phyloP scores from a whole-genome alignment of 73 alveolate genomes.

The Paramecium caudatum region DNA sequence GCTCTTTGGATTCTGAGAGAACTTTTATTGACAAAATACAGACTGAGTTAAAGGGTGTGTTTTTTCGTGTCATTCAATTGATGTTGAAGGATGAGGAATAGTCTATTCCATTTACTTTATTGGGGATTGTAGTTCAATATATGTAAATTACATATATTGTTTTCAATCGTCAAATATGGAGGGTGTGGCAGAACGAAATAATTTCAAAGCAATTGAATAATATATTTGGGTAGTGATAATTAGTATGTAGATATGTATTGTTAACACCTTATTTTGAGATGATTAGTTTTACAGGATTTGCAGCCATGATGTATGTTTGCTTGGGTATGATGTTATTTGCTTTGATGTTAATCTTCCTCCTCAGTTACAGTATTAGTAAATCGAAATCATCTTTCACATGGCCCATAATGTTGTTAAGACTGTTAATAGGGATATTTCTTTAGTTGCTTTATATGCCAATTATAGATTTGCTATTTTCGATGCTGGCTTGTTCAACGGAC shows the following conservation, averaged over 20 bases:
- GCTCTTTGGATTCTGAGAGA: slow-evolving; percentile 35
- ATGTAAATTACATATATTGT: slow-evolving; percentile 54
- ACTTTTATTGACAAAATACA: slow-evolving; percentile 43
- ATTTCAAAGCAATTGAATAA: slow-evolving; percentile 21
- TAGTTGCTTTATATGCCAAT: slow-evolving; percentile 31
- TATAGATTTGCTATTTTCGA: slow-evolving; percentile 50
- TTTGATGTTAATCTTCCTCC: slow-evolving; percentile 48
- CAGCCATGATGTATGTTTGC: slow-evolving; percentile 65
- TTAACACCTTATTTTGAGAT: slow-evolving; percentile 54
- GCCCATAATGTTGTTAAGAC: slow-evolving; percentile 35
- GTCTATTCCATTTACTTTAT: slow-evolving; percentile 5
- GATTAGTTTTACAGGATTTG: slow-evolving; percentile 39
- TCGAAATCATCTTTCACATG: slow-evolving; percentile 40
- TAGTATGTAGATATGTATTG: slow-evolving; percentile 17
- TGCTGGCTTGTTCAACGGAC: slow-evolving; percentile 35
- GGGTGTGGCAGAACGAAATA: slow-evolving; percentile 55
- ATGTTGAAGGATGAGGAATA: slow-evolving; percentile 64
- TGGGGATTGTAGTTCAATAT: slow-evolving; percentile 15
- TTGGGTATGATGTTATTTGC: slow-evolving; percentile 43
- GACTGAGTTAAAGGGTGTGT: slow-evolving; percentile 50
- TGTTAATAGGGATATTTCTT: background rate
- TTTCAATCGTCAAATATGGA: slow-evolving; percentile 62
- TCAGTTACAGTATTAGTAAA: slow-evolving; percentile 39
- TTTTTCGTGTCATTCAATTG: slow-evolving; percentile 27
- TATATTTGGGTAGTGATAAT: slow-evolving; percentile 32